Base-by-base conservation (phyloP, 345 rosid genomes). In the Hevea brasiliensis region DNA sequence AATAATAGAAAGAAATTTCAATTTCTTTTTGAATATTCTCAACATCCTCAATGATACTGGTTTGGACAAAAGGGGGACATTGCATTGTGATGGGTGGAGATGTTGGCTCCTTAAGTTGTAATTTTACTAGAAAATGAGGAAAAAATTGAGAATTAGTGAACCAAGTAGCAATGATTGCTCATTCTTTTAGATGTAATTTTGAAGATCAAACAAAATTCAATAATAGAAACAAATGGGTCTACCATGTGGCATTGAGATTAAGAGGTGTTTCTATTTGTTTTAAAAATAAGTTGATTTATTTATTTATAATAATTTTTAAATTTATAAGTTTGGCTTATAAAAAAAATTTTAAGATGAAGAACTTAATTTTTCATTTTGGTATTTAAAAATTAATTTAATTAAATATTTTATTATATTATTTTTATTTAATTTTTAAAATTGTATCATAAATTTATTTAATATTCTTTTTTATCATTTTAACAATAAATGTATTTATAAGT, bases 201-300 rank as follows among this genome's bases (percentile, higher is more conserved):
- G 6, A 26, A n/a, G 29, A 72, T 14, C 54, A 72, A 72, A 48
- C 61, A 48, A 72, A 72, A 54, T 21, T n/a, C n/a, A n/a, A n/a
- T n/a, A n/a, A n/a, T n/a, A n/a, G n/a, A n/a, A n/a, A 66, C 8
- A 18, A 65, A 35, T 17, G 71, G 71, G 71, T 65, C 64, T 73
- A 65, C 76, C 76, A 73, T 66, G 76, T 65, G 76, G 71, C 12
- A 65, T 50, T 73, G 70, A 32, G 55, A 12, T 13, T 55, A n/a
- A n/a, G n/a, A n/a, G n/a, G n/a, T n/a, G n/a, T n/a, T n/a, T n/a
- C n/a, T n/a, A n/a, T n/a, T n/a, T n/a, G n/a, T n/a, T n/a, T n/a
- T n/a, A n/a, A n/a, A n/a, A n/a, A n/a, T n/a, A n/a, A n/a, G n/a
- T n/a, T n/a, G n/a, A n/a, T n/a, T n/a, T n/a, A n/a, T n/a, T n/a